These are phyloP conservation scores for Fusarium lyarnte DNA, from an alignment of 2,329 filamentous ascomycete species.

Conservation along the genomic window DNA sequence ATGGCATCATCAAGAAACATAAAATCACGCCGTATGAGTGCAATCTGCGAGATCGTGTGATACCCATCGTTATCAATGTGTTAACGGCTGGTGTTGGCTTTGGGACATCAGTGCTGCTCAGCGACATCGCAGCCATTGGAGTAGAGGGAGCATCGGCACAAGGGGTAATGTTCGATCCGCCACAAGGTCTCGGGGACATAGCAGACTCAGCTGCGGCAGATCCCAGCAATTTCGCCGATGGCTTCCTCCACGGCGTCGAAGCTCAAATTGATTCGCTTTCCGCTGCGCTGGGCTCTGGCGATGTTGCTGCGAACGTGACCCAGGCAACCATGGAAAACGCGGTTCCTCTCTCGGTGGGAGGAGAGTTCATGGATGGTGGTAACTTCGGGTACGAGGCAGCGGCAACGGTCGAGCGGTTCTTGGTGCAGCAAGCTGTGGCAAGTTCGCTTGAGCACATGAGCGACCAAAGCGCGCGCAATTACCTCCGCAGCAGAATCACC, in stretches of 20 bases:
- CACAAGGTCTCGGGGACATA: not conserved
- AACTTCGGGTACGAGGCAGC: not conserved
- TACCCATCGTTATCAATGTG: not conserved
- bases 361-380: not conserved
- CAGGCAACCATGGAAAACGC: not conserved
- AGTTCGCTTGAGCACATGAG: not conserved
- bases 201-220: not conserved
- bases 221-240: not conserved
- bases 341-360: not conserved
- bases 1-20: not conserved
- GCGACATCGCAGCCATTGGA: not conserved
- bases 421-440: not conserved
- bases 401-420: not conserved
- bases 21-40: not conserved
- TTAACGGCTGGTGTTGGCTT: not conserved
- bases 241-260: not conserved
- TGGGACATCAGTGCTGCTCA: not conserved
- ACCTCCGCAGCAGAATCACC: not conserved
- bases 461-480: not conserved
- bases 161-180: not conserved
- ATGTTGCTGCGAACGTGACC: not conserved
- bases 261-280: not conserved
- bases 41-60: not conserved
- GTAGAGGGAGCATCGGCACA: not conserved
- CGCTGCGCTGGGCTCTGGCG: not conserved